phyloP scores from a whole-genome alignment of 768 basidiomycete genomes.

The Boletus edulis region DNA sequence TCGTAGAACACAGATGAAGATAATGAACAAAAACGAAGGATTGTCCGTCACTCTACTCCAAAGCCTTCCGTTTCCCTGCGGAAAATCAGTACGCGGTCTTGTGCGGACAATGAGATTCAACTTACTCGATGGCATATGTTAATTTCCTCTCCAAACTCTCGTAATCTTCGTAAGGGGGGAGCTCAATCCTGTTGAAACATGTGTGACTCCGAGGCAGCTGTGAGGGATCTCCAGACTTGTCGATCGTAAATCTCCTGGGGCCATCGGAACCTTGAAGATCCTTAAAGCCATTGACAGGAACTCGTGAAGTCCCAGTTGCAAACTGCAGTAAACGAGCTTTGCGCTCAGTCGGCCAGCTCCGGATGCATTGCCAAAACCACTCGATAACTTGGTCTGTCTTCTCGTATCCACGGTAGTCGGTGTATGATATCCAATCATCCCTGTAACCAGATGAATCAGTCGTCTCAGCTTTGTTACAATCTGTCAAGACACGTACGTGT shows the following conservation, averaged over 20 bases:
- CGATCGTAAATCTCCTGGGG: slow-evolving; percentile 89
- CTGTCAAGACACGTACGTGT: slow-evolving; percentile 52
- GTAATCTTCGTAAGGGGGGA: slow-evolving; percentile 88
- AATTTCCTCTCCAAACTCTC: slow-evolving; percentile 85
- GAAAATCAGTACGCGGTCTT: slow-evolving; percentile 3
- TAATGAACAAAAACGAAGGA: slow-evolving; percentile 4
- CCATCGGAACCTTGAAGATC: slow-evolving; percentile 93
- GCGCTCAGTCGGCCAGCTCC: slow-evolving; percentile 86
- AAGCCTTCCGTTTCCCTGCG: slow-evolving; percentile 77
- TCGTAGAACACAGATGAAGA: neutral
- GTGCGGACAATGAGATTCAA: slow-evolving; percentile 11
- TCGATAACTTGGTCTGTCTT: slow-evolving; percentile 86
- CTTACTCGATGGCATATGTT: slow-evolving; percentile 79
- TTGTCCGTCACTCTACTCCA: slow-evolving; percentile 49
- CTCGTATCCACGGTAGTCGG: slow-evolving; percentile 86
- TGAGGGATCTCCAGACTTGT: slow-evolving; percentile 88
- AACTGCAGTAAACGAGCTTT: slow-evolving; percentile 88
- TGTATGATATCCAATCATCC: slow-evolving; percentile 93
- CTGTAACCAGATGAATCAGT: slow-evolving; percentile 30
- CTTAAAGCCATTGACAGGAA: slow-evolving; percentile 92
- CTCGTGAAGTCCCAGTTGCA: slow-evolving; percentile 81
- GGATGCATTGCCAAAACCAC: slow-evolving; percentile 95
- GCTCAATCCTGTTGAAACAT: slow-evolving; percentile 87
- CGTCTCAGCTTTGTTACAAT: neutral
- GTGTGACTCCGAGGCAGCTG: slow-evolving; percentile 90